A percentile compares a stretch with the other conserved stretches of the same genome.
phyloP scores from a whole-genome alignment of 306 rosid genomes.

The Trifolium dubium region DNA sequence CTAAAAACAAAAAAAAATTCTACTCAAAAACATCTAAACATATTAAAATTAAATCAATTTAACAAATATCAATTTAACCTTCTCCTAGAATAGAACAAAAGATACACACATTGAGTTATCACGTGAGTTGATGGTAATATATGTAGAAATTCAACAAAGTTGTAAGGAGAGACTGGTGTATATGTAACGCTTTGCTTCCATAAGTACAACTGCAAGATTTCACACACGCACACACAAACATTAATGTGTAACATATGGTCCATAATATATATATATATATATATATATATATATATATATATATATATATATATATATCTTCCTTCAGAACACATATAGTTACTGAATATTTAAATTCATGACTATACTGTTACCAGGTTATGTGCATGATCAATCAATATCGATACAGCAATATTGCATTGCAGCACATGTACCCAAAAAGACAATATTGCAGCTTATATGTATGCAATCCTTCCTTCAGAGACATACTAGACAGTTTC shows the following conservation, averaged over 20 bases:
- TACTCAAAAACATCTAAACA: too few species aligned
- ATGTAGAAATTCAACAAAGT: neutral
- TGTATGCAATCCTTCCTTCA: constrained; percentile 33
- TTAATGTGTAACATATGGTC: neutral
- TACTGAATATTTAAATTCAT: constrained; percentile 2
- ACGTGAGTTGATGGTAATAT: too few species aligned
- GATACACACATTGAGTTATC: too few species aligned
- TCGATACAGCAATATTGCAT: constrained; percentile 40
- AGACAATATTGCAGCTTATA: constrained; percentile 28
- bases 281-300: too few species aligned
- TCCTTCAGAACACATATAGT: neutral
- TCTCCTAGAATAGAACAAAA: too few species aligned
- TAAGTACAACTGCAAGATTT: constrained; percentile 37
- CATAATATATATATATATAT: neutral
- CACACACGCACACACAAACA: neutral
- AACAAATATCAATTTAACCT: too few species aligned
- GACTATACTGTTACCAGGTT: constrained; percentile 37
- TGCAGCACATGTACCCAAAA: constrained; percentile 42
- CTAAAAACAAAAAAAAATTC: too few species aligned
- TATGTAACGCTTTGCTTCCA: neutral
- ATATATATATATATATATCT: neutral
- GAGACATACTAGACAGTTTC: constrained; percentile 42
- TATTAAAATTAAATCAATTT: too few species aligned
- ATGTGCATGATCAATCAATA: constrained; percentile 41
- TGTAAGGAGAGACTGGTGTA: neutral